Evolutionary conservation across 1,139 yeast species (phyloP).

Genomic region (Scheffersomyces insectosa): DNA sequence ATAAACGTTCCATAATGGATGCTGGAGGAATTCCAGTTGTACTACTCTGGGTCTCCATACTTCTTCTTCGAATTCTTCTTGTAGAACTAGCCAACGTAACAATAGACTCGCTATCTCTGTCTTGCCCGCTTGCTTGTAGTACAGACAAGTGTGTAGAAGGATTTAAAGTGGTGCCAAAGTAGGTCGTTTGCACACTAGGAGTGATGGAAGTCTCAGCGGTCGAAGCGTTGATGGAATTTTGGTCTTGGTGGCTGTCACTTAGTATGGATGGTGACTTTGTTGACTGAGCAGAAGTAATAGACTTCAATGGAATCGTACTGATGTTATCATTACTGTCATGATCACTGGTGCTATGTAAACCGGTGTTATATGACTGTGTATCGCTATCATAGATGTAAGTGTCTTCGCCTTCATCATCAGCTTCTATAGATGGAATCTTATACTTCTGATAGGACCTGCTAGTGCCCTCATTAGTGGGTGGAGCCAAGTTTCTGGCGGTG

Average conservation of each 20-base stretch:
- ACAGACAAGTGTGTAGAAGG: not conserved
- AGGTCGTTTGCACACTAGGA: conserved; percentile 30
- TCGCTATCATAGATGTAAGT: conserved; percentile 1
- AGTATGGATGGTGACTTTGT: conserved; percentile 45
- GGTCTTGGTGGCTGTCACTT: conserved; percentile 43
- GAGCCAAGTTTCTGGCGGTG: conserved; percentile 1
- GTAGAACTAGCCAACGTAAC: conserved; percentile 57
- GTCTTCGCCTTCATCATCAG: conserved; percentile 6
- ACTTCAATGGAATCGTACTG: conserved; percentile 54
- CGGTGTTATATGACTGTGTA: not conserved
- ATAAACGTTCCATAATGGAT: conserved; percentile 55
- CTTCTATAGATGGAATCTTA: not conserved
- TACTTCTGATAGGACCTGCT: conserved; percentile 1
- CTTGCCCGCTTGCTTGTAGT: conserved; percentile 11
- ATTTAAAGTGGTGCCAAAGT: not conserved
- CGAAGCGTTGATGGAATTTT: conserved; percentile 42
- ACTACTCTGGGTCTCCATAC: conserved; percentile 59
- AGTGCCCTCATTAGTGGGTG: conserved; percentile 6
- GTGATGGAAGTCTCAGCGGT: conserved; percentile 58
- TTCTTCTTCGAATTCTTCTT: conserved; percentile 49
- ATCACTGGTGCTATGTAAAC: conserved; percentile 20
- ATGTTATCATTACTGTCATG: conserved; percentile 32
- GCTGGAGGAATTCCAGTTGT: conserved; percentile 68
- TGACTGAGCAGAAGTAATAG: conserved; percentile 51
- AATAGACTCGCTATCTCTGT: conserved; percentile 53